A percentile compares a stretch with the other conserved stretches of the same genome.
These are phyloP conservation scores for Cercophora samala DNA, from an alignment of 495 filamentous ascomycete species.

Conservation along the genomic window DNA sequence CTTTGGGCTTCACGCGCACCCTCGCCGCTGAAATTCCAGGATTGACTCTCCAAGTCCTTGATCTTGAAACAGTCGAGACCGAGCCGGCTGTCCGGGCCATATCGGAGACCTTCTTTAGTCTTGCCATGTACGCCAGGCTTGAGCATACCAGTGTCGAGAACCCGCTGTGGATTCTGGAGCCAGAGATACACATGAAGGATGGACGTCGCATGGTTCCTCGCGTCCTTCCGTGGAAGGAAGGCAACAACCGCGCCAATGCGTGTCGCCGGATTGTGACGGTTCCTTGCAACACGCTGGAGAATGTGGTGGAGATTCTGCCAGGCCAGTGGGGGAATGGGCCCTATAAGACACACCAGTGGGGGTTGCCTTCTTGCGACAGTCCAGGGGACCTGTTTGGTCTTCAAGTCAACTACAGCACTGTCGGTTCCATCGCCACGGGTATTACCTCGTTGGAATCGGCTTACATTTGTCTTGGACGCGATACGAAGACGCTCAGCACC, in stretches of 20 bases:
- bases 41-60: constrained; percentile 40
- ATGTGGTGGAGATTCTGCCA: constrained; percentile 28
- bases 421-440: constrained; percentile 23
- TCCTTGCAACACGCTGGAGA: constrained; percentile 31
- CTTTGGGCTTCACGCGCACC: constrained; percentile 44
- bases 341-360: constrained; percentile 21
- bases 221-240: constrained; percentile 37
- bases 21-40: constrained; percentile 41
- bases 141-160: not conserved
- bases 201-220: constrained; percentile 37
- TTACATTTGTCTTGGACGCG: constrained; percentile 36
- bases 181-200: constrained; percentile 37
- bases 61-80: constrained; percentile 33
- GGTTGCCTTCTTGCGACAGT: not conserved
- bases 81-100: constrained; percentile 18
- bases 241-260: constrained; percentile 39
- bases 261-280: constrained; percentile 35
- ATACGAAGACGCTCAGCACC: constrained; percentile 20
- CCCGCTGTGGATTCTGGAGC: constrained; percentile 35
- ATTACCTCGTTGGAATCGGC: not conserved
- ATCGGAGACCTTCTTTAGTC: constrained; percentile 29
- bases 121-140: constrained; percentile 11
- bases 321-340: not conserved
- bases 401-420: constrained; percentile 41
- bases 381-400: constrained; percentile 15